Percentiles rank a stretch among this genome's conserved stretches.
These are phyloP conservation scores for Thamnidium elegans DNA, from an alignment of 192 early-diverging fungal genomes.

Conservation along the genomic window DNA sequence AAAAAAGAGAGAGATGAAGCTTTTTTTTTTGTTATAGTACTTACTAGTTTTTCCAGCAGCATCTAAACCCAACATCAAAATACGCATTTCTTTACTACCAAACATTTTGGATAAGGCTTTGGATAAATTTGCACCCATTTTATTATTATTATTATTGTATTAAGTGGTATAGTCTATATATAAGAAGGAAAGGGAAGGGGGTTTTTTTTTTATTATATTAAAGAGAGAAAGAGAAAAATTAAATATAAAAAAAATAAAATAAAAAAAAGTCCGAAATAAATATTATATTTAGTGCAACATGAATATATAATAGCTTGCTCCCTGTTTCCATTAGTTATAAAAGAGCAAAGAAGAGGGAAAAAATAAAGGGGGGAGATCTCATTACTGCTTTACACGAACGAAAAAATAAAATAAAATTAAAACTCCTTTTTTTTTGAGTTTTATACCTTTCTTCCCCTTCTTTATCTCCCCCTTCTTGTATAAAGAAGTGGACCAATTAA, in stretches of 20 bases:
- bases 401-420: neutral
- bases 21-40: neutral
- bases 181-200: constrained; percentile 12
- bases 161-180: neutral
- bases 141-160: neutral
- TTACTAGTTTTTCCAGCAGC: constrained; percentile 91
- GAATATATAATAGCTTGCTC: too few species aligned
- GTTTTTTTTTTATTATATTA: too few species aligned
- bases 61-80: constrained; percentile 92
- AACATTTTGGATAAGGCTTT: constrained; percentile 72
- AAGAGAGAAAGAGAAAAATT: constrained; percentile 4
- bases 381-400: neutral
- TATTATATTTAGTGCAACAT: too few species aligned
- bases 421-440: too few species aligned
- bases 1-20: neutral
- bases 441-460: too few species aligned
- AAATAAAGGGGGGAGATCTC: neutral
- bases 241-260: neutral
- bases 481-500: too few species aligned
- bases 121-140: constrained; percentile 83
- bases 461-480: too few species aligned
- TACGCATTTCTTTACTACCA: constrained; percentile 95
- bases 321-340: constrained; percentile 39
- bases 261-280: constrained; percentile 1
- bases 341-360: too few species aligned